Percentiles rank a stretch among this genome's conserved stretches.
Evolutionary conservation across 768 basidiomycete species (phyloP).

Genomic region (Calvatia gigantea): DNA sequence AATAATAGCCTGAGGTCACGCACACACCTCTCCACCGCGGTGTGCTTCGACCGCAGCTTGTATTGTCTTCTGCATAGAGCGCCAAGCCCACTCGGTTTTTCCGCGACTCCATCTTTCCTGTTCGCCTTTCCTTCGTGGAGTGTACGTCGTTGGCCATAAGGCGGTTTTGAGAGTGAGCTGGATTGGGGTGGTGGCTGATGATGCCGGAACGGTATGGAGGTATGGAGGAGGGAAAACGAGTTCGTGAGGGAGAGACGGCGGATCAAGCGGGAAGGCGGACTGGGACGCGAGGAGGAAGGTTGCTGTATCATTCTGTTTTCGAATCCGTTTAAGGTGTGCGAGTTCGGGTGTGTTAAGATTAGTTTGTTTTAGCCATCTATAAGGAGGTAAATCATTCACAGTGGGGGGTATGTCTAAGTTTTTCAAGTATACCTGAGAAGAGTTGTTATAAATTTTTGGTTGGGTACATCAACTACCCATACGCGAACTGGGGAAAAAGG

Average conservation of each 20-base stretch:
- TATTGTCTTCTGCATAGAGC: slow-evolving; percentile 56
- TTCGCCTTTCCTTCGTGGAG: slow-evolving; percentile 67
- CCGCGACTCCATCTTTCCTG: slow-evolving; percentile 63
- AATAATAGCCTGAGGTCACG: background rate
- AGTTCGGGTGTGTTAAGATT: slow-evolving; percentile 60
- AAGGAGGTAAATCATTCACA: background rate
- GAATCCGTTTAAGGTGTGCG: slow-evolving; percentile 75
- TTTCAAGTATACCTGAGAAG: slow-evolving; percentile 60
- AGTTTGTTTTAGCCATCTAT: slow-evolving; percentile 67
- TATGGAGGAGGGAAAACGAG: slow-evolving; percentile 52
- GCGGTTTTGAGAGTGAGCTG: slow-evolving; percentile 65
- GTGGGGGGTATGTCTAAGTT: background rate
- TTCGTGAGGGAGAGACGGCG: slow-evolving; percentile 49
- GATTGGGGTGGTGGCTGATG: slow-evolving; percentile 61
- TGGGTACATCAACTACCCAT: slow-evolving; percentile 76
- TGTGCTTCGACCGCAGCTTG: slow-evolving; percentile 45
- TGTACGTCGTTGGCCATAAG: slow-evolving; percentile 85
- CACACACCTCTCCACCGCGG: slow-evolving; percentile 56
- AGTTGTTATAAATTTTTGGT: slow-evolving; percentile 51
- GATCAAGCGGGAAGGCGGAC: slow-evolving; percentile 23
- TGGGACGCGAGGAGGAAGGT: slow-evolving; percentile 50
- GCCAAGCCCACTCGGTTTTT: slow-evolving; percentile 70
- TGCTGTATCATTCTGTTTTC: slow-evolving; percentile 43
- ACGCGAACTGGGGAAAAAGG: slow-evolving; percentile 47
- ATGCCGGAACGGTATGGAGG: slow-evolving; percentile 55